Conservation (phyloP, 768 basidiomycete genomes). For the Naganishia onofrii region DNA sequence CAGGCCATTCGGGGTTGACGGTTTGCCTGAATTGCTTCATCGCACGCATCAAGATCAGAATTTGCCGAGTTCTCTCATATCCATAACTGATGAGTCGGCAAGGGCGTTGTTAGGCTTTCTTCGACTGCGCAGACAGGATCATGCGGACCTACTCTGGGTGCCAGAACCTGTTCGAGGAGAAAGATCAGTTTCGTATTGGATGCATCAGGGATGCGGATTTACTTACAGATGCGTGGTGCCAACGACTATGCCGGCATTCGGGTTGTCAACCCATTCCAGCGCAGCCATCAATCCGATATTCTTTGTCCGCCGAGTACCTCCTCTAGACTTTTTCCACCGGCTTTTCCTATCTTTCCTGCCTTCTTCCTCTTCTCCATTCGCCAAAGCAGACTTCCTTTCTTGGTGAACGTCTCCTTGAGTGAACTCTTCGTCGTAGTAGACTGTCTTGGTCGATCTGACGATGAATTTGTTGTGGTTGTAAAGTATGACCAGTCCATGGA, state of each 20-base stretch:
- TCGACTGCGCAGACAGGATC: conserved; percentile 42
- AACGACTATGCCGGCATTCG: conserved; percentile 63
- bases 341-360: conserved; percentile 57
- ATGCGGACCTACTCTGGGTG: conserved; percentile 69
- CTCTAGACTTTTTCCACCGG: conserved; percentile 37
- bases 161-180: conserved; percentile 64
- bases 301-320: conserved; percentile 48
- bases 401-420: conserved; percentile 40
- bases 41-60: conserved; percentile 69
- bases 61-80: conserved; percentile 82
- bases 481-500: conserved; percentile 80
- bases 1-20: conserved; percentile 62
- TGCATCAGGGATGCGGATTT: background rate
- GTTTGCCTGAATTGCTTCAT: conserved; percentile 60
- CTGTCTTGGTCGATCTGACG: conserved; percentile 56
- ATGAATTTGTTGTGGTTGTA: conserved; percentile 62
- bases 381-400: conserved; percentile 56
- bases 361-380: conserved; percentile 52
- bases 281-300: conserved; percentile 78
- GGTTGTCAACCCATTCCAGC: conserved; percentile 56
- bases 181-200: background rate
- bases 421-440: conserved; percentile 67
- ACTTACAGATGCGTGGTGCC: conserved; percentile 76
- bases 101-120: conserved; percentile 53
- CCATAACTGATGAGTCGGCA: background rate